A percentile compares a stretch with the other conserved stretches of the same genome.
Evolutionary conservation across 164 flowering plant genomes (phyloP).

Genomic region (Vitis riparia): DNA sequence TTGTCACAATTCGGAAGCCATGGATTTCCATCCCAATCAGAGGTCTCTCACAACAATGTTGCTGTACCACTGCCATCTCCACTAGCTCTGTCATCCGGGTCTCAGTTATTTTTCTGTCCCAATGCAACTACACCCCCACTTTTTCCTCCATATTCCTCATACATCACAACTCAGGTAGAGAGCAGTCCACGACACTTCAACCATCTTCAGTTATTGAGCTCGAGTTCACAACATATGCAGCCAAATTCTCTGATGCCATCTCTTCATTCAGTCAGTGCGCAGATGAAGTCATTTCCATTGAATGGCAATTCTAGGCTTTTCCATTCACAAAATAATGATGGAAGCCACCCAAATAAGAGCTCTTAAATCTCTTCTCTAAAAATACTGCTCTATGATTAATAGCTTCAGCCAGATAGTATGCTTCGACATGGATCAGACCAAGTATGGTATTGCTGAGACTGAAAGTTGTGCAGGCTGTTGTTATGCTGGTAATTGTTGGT

Average conservation of each 20-base stretch:
- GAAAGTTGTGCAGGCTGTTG: too few relatives aligned
- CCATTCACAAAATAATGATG: conserved; percentile 3
- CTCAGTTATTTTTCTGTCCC: conserved; percentile 32
- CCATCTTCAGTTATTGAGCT: conserved; percentile 26
- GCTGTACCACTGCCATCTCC: neutral
- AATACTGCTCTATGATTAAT: too few relatives aligned
- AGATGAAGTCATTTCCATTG: conserved; percentile 14
- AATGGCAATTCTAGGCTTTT: conserved; percentile 12
- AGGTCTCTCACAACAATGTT: conserved; percentile 7
- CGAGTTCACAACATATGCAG: conserved; percentile 15
- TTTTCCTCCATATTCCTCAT: conserved; percentile 29
- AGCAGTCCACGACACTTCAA: conserved; percentile 23
- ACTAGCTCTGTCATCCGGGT: conserved; percentile 11
- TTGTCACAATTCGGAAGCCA: conserved; percentile 30
- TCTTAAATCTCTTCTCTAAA: neutral
- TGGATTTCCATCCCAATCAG: conserved; percentile 13
- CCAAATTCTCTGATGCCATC: conserved; percentile 14
- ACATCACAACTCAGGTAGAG: conserved; percentile 7
- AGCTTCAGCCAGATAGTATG: too few relatives aligned
- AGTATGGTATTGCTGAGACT: too few relatives aligned
- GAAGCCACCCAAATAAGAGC: conserved; percentile 1
- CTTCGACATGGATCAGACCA: too few relatives aligned
- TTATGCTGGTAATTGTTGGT: too few relatives aligned
- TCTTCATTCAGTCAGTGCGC: neutral
- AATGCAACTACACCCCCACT: conserved; percentile 17